Evolutionary conservation across 1,139 yeast genomes (phyloP).

Genomic region (Hansenula lynferdii): DNA sequence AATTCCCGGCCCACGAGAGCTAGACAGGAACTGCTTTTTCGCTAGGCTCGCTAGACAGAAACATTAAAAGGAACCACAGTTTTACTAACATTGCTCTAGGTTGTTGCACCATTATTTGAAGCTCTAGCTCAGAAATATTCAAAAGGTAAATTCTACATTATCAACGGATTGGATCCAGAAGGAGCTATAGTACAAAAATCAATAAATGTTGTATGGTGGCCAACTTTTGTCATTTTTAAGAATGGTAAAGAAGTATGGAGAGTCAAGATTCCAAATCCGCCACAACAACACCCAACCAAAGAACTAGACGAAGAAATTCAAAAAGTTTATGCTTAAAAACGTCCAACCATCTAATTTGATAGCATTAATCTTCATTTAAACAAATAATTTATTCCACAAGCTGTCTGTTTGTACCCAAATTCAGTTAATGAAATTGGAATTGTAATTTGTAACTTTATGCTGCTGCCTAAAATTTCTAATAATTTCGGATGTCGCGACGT

Average conservation of each 20-base stretch:
- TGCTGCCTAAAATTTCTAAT: too few species aligned
- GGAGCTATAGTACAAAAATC: constrained; percentile 17
- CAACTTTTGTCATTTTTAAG: constrained; percentile 21
- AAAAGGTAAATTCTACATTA: constrained; percentile 14
- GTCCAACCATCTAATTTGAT: too few species aligned
- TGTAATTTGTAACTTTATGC: too few species aligned
- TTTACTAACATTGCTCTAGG: constrained; percentile 1
- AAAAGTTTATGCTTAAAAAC: constrained; percentile 12
- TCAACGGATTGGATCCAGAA: constrained; percentile 18
- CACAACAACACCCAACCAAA: constrained; percentile 17
- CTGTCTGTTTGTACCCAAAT: too few species aligned
- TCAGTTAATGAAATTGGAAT: too few species aligned
- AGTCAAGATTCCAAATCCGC: constrained; percentile 22
- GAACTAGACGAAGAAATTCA: constrained; percentile 17
- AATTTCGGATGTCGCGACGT: too few species aligned
- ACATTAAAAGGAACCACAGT: too few species aligned
- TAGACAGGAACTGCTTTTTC: too few species aligned
- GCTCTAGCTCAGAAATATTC: constrained; percentile 14
- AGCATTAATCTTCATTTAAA: too few species aligned
- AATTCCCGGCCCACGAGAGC: too few species aligned
- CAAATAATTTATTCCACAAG: too few species aligned
- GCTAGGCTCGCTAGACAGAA: too few species aligned
- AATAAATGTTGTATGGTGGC: constrained; percentile 23
- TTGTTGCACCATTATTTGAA: constrained; percentile 19
- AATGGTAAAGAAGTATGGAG: constrained; percentile 20